Conservation (phyloP, 2,329 filamentous ascomycete genomes). For the Fusarium siculi region DNA sequence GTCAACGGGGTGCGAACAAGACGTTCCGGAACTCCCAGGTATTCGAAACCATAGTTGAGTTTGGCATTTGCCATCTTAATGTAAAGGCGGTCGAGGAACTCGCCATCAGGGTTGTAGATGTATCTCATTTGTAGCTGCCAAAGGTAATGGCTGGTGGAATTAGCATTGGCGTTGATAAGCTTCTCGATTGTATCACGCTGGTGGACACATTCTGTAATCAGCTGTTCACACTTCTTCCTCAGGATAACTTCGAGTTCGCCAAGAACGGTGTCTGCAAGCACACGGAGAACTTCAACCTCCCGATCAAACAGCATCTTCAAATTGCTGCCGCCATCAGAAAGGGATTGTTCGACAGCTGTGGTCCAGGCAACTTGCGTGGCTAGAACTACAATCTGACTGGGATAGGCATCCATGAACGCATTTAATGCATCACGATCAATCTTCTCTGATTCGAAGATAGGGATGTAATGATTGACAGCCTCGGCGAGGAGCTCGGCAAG, state of each 20-base stretch:
- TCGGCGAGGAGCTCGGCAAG: constrained; percentile 91
- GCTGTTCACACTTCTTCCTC: constrained; percentile 96
- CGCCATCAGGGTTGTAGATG: constrained; percentile 84
- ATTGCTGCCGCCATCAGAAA: constrained; percentile 76
- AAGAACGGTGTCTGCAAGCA: constrained; percentile 89
- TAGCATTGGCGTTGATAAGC: constrained; percentile 79
- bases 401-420: constrained; percentile 84
- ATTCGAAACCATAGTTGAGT: constrained; percentile 97
- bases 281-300: constrained; percentile 84
- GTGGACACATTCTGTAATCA: constrained; percentile 99
- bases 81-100: constrained; percentile 82
- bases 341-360: constrained; percentile 80
- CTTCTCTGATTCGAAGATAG: constrained; percentile 76
- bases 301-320: constrained; percentile 80
- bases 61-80: constrained; percentile 98
- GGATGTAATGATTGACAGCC: constrained; percentile 83
- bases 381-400: constrained; percentile 94
- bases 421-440: constrained; percentile 78
- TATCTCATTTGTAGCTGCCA: constrained; percentile 99
- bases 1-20: constrained; percentile 97
- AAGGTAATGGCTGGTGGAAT: constrained; percentile 80
- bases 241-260: constrained; percentile 87
- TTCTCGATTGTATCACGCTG: constrained; percentile 94
- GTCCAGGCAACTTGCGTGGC: constrained; percentile 97
- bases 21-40: constrained; percentile 93